Evolutionary conservation across 169 alveolate genomes (phyloP), one percentile per base, ranked within the genome.

Genomic region (Ichthyophthirius multifiliis): DNA sequence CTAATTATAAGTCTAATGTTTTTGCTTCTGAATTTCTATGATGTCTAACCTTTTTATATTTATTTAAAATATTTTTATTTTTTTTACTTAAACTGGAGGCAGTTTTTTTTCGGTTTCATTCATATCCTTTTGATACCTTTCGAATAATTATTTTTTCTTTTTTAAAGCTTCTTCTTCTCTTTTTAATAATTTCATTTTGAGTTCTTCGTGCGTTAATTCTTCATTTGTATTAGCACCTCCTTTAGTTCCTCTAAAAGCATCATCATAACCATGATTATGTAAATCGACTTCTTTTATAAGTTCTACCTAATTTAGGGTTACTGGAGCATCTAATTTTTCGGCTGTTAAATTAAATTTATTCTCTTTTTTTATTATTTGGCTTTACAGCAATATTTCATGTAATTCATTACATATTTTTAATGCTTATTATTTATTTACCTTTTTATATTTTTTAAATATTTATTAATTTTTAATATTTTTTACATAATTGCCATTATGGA

Each of bases 1-100:
- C 95, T 31, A 97, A 92, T 15, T 64, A 27, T 1, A 81, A 46
- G 43, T 81, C 86, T 41, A 43, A 47, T 4, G 77, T 67, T 47
- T 81, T 81, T 47, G 80, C 82, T 16, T 81, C 86, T 27, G 46
- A 37, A 41, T 81, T 62, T 71, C 76, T 81, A 55, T 43, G 32
- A 55, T 81, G 86, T 81, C 76, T 81, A 37, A 81, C 74, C 71
- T 55, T 4, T 10, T 18, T 16, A n/a, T n/a, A n/a, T n/a, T n/a
- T n/a, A n/a, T n/a, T n/a, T n/a, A n/a, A n/a, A n/a, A n/a, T n/a
- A n/a, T n/a, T n/a, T n/a, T n/a, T n/a, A n/a, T 9, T 13, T 15
- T 27, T 18, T 55, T 39, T 55, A 55, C 71, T 44, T 67, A 18
- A 12, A 67, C 62, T 7, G 77, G 77, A 41, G 77, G 77, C 16